Conservation (phyloP, 1,284 basidiomycete species). For the Gymnopus androsaceus region DNA sequence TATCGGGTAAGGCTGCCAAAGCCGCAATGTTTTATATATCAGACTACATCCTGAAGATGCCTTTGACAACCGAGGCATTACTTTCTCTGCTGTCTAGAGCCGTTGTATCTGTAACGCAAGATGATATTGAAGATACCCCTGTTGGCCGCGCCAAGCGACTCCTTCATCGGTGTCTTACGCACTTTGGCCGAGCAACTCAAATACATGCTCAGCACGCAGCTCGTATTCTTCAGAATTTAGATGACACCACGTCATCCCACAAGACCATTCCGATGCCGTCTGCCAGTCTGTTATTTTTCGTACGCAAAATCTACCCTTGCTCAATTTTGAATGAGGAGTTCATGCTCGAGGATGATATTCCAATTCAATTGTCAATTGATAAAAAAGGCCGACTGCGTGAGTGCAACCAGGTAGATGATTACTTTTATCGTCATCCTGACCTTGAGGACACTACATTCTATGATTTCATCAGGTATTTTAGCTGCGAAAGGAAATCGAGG, state of each 20-base stretch:
- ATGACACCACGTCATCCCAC: slow-evolving; percentile 11
- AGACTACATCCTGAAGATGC: slow-evolving; percentile 32
- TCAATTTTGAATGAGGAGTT: not conserved
- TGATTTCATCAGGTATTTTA: slow-evolving; percentile 7
- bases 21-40: slow-evolving; percentile 33
- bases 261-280: slow-evolving; percentile 4
- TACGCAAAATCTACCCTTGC: not conserved
- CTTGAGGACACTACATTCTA: slow-evolving; percentile 5
- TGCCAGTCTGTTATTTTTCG: not conserved
- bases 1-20: slow-evolving; percentile 29
- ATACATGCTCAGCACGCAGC: slow-evolving; percentile 30
- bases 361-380: not conserved
- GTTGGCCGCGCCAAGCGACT: slow-evolving; percentile 21
- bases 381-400: not conserved
- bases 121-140: slow-evolving; percentile 15
- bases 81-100: slow-evolving; percentile 14
- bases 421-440: not conserved
- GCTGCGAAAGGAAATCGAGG: not conserved
- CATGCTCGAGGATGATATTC: not conserved
- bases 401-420: slow-evolving; percentile 7
- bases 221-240: slow-evolving; percentile 21
- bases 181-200: slow-evolving; percentile 24
- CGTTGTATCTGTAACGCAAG: slow-evolving; percentile 24
- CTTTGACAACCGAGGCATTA: slow-evolving; percentile 23
- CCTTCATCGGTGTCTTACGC: slow-evolving; percentile 23